Evolutionary conservation across 768 basidiomycete genomes (phyloP), one percentile per base, ranked within the genome.

Genomic region (Dioszegia aurantiaca): DNA sequence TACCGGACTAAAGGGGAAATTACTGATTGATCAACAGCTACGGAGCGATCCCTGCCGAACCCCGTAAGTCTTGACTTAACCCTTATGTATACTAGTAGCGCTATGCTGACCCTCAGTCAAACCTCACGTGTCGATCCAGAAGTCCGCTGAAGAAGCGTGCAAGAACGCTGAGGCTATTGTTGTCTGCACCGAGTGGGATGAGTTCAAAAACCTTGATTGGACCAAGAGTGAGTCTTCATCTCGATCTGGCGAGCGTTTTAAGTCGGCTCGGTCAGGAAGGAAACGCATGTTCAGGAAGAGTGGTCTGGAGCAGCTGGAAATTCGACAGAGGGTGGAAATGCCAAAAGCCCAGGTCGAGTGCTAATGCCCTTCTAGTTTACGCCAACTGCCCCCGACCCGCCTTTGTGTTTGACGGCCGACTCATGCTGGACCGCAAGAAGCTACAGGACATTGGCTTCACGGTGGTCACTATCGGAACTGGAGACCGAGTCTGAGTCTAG

Each of bases 181-280:
- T 46, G 86, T 99, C 67, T 90, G 90, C 26, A 99, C 95, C 2
- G 94, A 72, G 65, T 95, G 92, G 94, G 89, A 87, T 77, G 93
- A 97, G 79, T 99, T 99, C 84, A 83, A 83, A 72, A 83, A 86
- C 37, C 88, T 99, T 64, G 86, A 93, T 78, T 99, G 95, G 95
- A 76, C 83, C 67, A 79, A 80, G 33, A 87, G 64, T 66, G 58
- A 55, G 64, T 61, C 11, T 5, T 24, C 2, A 14, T n/a, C n/a
- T n/a, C n/a, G n/a, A n/a, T n/a, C n/a, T n/a, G n/a, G n/a, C n/a
- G n/a, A n/a, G n/a, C n/a, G n/a, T n/a, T n/a, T n/a, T n/a, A n/a
- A n/a, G n/a, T n/a, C n/a, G n/a, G n/a, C n/a, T 56, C 55, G 5
- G 31, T 45, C 51, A 21, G 27, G 39, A 16, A 52, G n/a, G 26